Base-by-base conservation (phyloP, 2,329 filamentous ascomycete genomes). In the Xylaria sp. region DNA sequence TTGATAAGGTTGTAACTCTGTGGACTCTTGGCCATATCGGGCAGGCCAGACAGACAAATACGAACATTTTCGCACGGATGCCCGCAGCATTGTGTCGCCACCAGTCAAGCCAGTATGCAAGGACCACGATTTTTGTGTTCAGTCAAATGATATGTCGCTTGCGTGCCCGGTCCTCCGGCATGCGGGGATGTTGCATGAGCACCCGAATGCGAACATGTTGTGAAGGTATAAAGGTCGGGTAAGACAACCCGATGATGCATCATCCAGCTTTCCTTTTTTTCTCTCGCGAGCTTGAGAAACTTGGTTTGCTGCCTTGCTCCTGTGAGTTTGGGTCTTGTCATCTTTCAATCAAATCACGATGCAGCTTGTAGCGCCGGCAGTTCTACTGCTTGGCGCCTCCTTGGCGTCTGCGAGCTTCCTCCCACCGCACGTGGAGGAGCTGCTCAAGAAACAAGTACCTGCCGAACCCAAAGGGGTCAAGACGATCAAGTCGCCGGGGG, bases 401-500 rank as follows among this genome's bases (percentile, higher is more conserved):
- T 60, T 73, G 59, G 26, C 67, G n/a, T 68, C 59, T 2, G 74
- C 73, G 4, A 63, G 71, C 36, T 72, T 68, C 26, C 65, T 74
- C 36, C 75, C 75, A 2, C 60, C 46, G 28, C 68, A 72, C 51
- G 57, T 75, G 20, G 74, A 76, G 67, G 73, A 65, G 59, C 64
- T 76, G 31, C 58, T 77, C 53, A 75, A 68, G 72, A 76, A 71
- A 42, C 77, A 79, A 51, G 68, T 83, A 13, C 82, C 83, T 10
- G 80, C 80, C 44, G 77, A 83, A 58, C 79, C 80, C 26, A 79
- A 76, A 4, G 82, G 78, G 54, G 81, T 84, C 64, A 85, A 79
- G 71, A 83, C 80, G 6, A 81, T 85, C 59, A 79, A 73, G 11
- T 79, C 81, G 4, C 83, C 83, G 6, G 79, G 79, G 26, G 83